Conservation (phyloP, 2,329 filamentous ascomycete species). For the Penicillium sp. region DNA sequence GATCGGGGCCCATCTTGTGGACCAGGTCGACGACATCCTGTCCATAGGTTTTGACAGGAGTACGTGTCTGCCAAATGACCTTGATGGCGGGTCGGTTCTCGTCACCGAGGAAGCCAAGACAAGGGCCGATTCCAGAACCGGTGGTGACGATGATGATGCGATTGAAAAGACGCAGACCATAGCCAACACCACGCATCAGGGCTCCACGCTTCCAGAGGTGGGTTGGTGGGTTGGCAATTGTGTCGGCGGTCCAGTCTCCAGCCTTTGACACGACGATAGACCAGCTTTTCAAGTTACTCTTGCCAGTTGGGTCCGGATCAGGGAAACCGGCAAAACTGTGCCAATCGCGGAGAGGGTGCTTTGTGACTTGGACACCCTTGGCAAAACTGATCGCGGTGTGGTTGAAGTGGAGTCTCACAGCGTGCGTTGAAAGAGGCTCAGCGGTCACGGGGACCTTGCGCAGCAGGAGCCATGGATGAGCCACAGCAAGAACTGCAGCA, state of each 20-base stretch:
- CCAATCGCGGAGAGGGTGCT: conserved; percentile 68
- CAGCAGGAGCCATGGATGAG: conserved; percentile 72
- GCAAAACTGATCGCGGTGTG: conserved; percentile 62
- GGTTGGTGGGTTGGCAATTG: conserved; percentile 63
- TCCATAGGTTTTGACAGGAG: conserved; percentile 65
- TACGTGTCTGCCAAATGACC: conserved; percentile 70
- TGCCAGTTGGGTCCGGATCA: conserved; percentile 41
- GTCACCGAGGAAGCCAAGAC: conserved; percentile 62
- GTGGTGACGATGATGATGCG: conserved; percentile 68
- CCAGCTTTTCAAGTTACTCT: conserved; percentile 12
- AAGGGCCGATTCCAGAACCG: conserved; percentile 72
- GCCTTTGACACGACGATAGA: conserved; percentile 64
- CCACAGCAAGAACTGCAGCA: conserved; percentile 64
- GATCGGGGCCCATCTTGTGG: conserved; percentile 58
- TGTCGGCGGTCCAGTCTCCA: conserved; percentile 70
- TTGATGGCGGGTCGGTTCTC: conserved; percentile 47
- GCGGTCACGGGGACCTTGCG: conserved; percentile 66
- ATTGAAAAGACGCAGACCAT: conserved; percentile 66
- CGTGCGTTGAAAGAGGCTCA: conserved; percentile 71
- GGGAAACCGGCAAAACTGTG: conserved; percentile 76
- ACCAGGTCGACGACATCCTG: conserved; percentile 60
- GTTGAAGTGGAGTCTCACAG: conserved; percentile 68
- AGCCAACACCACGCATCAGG: conserved; percentile 67
- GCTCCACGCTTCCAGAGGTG: conserved; percentile 70
- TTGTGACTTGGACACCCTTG: conserved; percentile 61